These are phyloP conservation scores for Carex parvula DNA, from an alignment of 176 grass and related monocot genomes.

Conservation along the genomic window DNA sequence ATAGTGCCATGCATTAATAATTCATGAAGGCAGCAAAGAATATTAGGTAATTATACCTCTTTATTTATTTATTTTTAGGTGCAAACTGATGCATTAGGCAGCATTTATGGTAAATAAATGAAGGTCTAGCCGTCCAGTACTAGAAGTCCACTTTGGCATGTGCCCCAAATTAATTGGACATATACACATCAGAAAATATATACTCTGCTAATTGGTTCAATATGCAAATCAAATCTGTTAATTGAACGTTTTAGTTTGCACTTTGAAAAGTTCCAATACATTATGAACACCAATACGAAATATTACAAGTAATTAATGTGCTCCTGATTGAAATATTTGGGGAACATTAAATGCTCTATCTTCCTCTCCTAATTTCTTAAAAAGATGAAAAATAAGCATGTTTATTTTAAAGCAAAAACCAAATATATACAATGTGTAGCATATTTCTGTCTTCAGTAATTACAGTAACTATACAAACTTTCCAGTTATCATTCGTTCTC, in stretches of 20 bases:
- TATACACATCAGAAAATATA: neutral
- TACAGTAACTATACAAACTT: neutral
- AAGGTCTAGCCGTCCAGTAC: neutral
- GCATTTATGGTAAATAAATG: neutral
- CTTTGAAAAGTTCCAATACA: neutral
- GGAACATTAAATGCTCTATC: neutral
- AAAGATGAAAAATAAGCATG: neutral
- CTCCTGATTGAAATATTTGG: neutral
- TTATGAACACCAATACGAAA: neutral
- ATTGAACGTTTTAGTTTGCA: neutral
- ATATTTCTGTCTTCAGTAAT: neutral
- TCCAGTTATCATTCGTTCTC: neutral
- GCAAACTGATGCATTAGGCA: neutral
- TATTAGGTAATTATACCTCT: neutral
- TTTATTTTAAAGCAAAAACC: neutral
- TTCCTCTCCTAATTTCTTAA: neutral
- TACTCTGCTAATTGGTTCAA: neutral
- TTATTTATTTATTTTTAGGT: neutral
- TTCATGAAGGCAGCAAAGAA: neutral
- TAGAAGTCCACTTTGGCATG: neutral
- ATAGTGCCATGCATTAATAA: neutral
- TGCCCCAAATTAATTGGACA: neutral
- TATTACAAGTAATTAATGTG: neutral
- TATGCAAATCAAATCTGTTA: neutral
- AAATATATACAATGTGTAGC: neutral